These are phyloP conservation scores for Knoxdaviesia proteae DNA, from an alignment of 2,329 filamentous ascomycete genomes.

Conservation along the genomic window DNA sequence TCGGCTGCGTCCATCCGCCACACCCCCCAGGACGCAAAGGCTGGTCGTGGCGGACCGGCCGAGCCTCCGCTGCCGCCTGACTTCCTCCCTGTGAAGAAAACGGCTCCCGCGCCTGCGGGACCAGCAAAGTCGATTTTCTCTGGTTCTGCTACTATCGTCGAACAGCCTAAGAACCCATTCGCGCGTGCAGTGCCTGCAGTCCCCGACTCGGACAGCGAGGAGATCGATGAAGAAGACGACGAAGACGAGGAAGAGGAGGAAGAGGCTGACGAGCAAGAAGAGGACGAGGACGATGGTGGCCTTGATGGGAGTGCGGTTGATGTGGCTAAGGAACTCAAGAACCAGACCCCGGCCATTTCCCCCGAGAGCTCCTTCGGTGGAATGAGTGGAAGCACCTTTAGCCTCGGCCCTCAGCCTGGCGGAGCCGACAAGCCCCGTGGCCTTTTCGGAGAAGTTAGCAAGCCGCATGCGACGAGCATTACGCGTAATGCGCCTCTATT, in stretches of 20 bases:
- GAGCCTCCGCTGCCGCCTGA: conserved; percentile 21
- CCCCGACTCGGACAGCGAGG: conserved; percentile 12
- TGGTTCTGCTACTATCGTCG: too few relatives aligned
- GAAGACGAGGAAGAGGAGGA: conserved; percentile 18
- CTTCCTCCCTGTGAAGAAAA: conserved; percentile 8
- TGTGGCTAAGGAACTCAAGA: conserved; percentile 40
- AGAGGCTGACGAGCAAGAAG: conserved; percentile 20
- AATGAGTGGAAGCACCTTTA: conserved; percentile 22
- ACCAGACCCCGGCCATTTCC: conserved; percentile 28
- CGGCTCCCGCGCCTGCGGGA: too few relatives aligned
- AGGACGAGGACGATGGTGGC: conserved; percentile 23
- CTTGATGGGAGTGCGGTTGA: conserved; percentile 42
- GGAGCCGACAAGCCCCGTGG: background rate
- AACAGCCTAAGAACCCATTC: conserved; percentile 1
- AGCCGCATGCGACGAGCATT: conserved; percentile 9
- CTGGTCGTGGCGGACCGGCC: conserved; percentile 8
- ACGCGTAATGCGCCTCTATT: conserved; percentile 32
- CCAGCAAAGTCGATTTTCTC: too few relatives aligned
- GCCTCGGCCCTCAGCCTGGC: conserved; percentile 15
- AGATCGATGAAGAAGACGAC: conserved; percentile 18
- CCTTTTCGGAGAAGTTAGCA: background rate
- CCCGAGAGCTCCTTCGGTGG: conserved; percentile 38
- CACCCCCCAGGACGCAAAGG: too few relatives aligned
- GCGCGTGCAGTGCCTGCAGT: conserved; percentile 12
- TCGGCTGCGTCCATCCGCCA: too few relatives aligned